Evolutionary conservation across 1,139 yeast genomes (phyloP), one percentile per base, ranked within the genome.

Genomic region (Zygosaccharomyces sapae): DNA sequence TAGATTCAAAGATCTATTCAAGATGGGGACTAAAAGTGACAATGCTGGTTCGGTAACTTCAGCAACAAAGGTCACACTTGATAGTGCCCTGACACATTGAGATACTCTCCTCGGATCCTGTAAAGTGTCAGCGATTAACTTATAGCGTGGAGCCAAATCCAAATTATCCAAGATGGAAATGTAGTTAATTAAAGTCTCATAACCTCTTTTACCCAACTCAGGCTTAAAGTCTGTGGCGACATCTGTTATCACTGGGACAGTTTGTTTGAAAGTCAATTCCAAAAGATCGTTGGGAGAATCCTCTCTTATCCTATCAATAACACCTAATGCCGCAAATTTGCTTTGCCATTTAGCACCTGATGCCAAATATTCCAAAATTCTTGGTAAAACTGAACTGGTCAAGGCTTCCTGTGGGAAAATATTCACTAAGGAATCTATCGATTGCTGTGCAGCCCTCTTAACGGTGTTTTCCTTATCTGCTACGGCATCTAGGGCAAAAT

Each of bases 41-140:
- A 92, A 75, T 5, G 96, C 94, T 6, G 97, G 95, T 70, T 90
- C 97, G 12, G 97, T 92, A 53, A 92, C 98, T 73, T 92, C 98
- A 43, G 98, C 96, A 43, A 92, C 98, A 68, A 92, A 92, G 0
- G 98, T 92, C 46, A 92, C 97, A 41, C 95, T 86, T 1, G 96
- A 85, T 54, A 92, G 77, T 44, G 90, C 81, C 69, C 86, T 87
- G 68, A 92, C 87, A 69, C 96, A 89, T 51, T 81, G 85, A 49
- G 96, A 86, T 44, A 90, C 95, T 65, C 85, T 86, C 56, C 76
- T 76, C 40, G 97, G 97, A 65, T 92, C 86, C 43, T 95, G 88
- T 66, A 92, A 77, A 44, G 97, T 92, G 53, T 83, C 86, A 43
- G 87, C 86, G 65, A 92, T 88, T 52, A 88, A 72, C 55, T 88